Evolutionary conservation across 2,329 filamentous ascomycete genomes (phyloP).

Genomic region (Biscogniauxia sp.): DNA sequence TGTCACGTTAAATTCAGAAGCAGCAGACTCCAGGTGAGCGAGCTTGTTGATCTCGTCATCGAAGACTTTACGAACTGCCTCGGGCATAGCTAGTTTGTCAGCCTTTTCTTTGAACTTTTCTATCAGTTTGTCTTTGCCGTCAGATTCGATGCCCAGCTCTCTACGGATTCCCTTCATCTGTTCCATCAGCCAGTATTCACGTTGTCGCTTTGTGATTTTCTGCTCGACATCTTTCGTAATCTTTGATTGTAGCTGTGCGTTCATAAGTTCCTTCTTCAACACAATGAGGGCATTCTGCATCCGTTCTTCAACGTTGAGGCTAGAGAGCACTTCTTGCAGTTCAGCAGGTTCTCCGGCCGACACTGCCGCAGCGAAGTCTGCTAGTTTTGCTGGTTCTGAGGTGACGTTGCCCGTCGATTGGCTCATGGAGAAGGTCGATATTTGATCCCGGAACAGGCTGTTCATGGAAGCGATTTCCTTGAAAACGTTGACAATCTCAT

Average conservation of each 20-base stretch:
- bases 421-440: slow-evolving; percentile 94
- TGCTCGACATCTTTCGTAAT: slow-evolving; percentile 97
- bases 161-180: slow-evolving; percentile 98
- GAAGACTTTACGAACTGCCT: slow-evolving; percentile 94
- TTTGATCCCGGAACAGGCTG: slow-evolving; percentile 92
- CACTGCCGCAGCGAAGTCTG: slow-evolving; percentile 95
- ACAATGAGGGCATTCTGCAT: slow-evolving; percentile 89
- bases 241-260: slow-evolving; percentile 93
- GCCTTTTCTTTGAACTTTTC: slow-evolving; percentile 98
- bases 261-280: slow-evolving; percentile 98
- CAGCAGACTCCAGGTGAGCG: slow-evolving; percentile 88
- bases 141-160: slow-evolving; percentile 93
- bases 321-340: slow-evolving; percentile 85
- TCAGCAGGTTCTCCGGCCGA: slow-evolving; percentile 91
- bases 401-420: slow-evolving; percentile 93
- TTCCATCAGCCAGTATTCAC: slow-evolving; percentile 98
- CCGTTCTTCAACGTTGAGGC: slow-evolving; percentile 86
- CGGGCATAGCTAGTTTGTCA: slow-evolving; percentile 90
- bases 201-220: slow-evolving; percentile 95
- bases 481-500: slow-evolving; percentile 98
- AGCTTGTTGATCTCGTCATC: slow-evolving; percentile 98
- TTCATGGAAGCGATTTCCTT: slow-evolving; percentile 95
- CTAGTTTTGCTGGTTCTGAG: slow-evolving; percentile 89
- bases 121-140: slow-evolving; percentile 96
- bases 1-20: slow-evolving; percentile 98